Evolutionary conservation across 441 rosid genomes (phyloP), one percentile per base, ranked within the genome.

Genomic region (Eutrema salsugineum): DNA sequence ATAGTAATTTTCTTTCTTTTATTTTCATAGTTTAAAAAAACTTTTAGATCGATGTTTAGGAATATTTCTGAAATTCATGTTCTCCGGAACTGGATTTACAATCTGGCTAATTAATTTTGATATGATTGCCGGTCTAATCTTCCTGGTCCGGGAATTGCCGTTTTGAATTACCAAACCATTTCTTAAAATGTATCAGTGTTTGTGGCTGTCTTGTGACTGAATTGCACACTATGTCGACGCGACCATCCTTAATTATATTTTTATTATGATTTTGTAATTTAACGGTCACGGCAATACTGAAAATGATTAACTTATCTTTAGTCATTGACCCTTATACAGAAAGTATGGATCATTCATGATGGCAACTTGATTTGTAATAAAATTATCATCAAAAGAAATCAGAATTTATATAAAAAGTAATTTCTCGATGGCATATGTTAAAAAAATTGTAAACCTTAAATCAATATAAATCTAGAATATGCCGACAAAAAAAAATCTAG

Each of bases 271-370:
- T 59, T 48, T 70, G 74, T 58, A 58, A 48, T 59, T 57, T 58
- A 70, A 38, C 22, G 50, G 57, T 28, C 35, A 60, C 17, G 44
- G 60, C 43, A 70, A 39, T 39, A 60, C 6, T 55, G 44, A 70
- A 49, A 50, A 60, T 70, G 68, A 61, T 60, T 70, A 60, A 70
- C 50, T 35, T 49, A 6, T 11, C 67, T 49, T 38, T 70, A 48
- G 40, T 59, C 40, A 70, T 53, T 43, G 54, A 24, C 60, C 68
- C 54, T 71, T 53, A 61, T 49, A 42, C 44, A 40, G 20, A 70
- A 61, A 61, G 10, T 40, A 27, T 15, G 58, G 62, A 40, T 61
- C 68, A 61, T 22, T 19, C 75, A 70, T 70, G 68, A 71, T 71
- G 44, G 33, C 68, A 60, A 60, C 51, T 70, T 49, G 74, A 70